Percentiles rank a stretch among this genome's conserved stretches.
Conservation (phyloP, 2,329 filamentous ascomycete species). For the Diaporthe ampelina region DNA sequence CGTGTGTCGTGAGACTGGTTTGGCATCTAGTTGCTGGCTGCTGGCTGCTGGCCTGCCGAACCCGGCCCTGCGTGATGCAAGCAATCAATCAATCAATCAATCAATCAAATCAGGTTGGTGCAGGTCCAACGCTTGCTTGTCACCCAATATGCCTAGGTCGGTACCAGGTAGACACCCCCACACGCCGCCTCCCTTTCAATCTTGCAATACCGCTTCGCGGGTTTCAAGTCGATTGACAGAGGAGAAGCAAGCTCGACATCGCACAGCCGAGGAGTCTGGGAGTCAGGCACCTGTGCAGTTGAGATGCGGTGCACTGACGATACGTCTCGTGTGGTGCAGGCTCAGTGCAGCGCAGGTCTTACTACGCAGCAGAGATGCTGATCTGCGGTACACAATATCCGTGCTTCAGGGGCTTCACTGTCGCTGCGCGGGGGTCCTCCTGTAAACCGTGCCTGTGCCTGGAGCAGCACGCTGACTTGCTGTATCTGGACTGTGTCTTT, state of each 20-base stretch:
- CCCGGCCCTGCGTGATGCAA: constrained; percentile 1
- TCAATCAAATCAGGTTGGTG: constrained; percentile 28
- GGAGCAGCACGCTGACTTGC: not conserved
- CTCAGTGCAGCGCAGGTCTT: constrained; percentile 4
- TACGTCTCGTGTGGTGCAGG: constrained; percentile 10
- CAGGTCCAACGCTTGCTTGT: constrained; percentile 24
- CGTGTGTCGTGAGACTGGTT: constrained; percentile 34
- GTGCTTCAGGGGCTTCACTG: constrained; percentile 27
- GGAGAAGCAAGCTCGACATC: constrained; percentile 16
- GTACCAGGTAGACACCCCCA: constrained; percentile 1
- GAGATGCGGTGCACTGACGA: constrained; percentile 29
- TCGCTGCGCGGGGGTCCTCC: constrained; percentile 2
- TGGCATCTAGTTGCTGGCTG: constrained; percentile 31
- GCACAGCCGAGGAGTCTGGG: not conserved
- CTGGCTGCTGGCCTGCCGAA: constrained; percentile 10
- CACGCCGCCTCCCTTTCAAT: constrained; percentile 1
- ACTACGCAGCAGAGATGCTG: constrained; percentile 33
- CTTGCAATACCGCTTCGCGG: constrained; percentile 1
- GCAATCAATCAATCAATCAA: constrained; percentile 31
- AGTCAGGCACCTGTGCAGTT: not conserved
- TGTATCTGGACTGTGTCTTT: too few relatives aligned
- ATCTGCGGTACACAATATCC: constrained; percentile 31
- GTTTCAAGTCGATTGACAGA: constrained; percentile 12
- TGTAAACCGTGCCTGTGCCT: constrained; percentile 9
- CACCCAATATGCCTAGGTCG: not conserved